Conservation (phyloP, 139 green algal genomes). For the Asterochloris erici region DNA sequence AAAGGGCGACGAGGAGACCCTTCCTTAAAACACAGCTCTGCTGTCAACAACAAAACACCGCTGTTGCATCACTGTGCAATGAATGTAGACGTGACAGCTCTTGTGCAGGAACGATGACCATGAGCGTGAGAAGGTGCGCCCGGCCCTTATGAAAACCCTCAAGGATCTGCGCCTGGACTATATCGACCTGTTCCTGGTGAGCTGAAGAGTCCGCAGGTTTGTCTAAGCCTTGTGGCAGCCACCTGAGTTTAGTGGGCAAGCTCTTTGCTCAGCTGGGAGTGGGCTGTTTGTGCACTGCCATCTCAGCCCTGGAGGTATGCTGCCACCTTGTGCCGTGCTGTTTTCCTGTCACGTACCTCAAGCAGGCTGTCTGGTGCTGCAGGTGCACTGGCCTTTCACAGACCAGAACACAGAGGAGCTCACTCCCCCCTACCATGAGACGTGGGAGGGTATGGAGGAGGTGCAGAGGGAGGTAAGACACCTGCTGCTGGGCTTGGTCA, state of each 20-base stretch:
- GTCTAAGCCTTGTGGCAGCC: neutral
- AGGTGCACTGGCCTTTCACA: conserved; percentile 57
- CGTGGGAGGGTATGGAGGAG: conserved; percentile 25
- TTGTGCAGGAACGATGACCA: conserved; percentile 53
- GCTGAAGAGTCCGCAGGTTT: neutral
- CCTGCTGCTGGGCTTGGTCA: too few species aligned
- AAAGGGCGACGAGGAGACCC: neutral
- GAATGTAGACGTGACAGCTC: neutral
- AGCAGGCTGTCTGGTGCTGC: neutral
- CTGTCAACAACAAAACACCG: too few species aligned
- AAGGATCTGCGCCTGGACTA: conserved; percentile 75
- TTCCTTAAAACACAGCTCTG: too few species aligned
- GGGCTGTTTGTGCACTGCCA: neutral
- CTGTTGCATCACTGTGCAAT: neutral
- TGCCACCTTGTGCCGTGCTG: neutral
- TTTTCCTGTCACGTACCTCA: too few species aligned
- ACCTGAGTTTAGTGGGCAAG: neutral
- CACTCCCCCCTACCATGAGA: conserved; percentile 36
- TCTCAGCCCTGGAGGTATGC: neutral
- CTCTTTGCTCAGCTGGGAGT: neutral
- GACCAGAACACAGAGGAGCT: conserved; percentile 52
- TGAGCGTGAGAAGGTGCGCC: conserved; percentile 25
- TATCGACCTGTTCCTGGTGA: conserved; percentile 88
- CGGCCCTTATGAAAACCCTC: conserved; percentile 46
- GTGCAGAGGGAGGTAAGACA: conserved; percentile 9